Conservation (phyloP, 495 filamentous ascomycete genomes). For the Lepraria neglecta region DNA sequence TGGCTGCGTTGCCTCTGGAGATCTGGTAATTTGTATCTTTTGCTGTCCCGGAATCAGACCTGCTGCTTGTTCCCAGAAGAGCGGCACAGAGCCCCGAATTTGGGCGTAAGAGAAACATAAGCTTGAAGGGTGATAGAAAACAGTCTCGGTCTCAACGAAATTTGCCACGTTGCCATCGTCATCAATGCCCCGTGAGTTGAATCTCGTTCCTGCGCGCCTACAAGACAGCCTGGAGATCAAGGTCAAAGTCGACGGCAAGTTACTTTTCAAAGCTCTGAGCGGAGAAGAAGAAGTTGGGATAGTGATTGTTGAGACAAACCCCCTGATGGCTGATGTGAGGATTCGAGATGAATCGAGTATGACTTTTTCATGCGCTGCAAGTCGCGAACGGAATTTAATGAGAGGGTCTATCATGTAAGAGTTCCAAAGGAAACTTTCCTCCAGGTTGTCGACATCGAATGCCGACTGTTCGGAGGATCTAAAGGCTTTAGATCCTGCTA, state of each 20-base stretch:
- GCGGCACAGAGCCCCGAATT: slow-evolving; percentile 81
- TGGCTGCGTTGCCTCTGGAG: slow-evolving; percentile 83
- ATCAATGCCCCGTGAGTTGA: slow-evolving; percentile 93
- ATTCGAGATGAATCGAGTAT: slow-evolving; percentile 79
- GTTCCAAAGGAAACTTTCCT: slow-evolving; percentile 93
- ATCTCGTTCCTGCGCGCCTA: slow-evolving; percentile 84
- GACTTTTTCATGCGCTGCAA: slow-evolving; percentile 63
- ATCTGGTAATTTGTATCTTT: slow-evolving; percentile 86
- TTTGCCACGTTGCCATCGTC: slow-evolving; percentile 97
- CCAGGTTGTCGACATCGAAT: slow-evolving; percentile 76
- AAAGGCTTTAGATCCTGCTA: slow-evolving; percentile 19
- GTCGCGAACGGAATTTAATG: slow-evolving; percentile 74
- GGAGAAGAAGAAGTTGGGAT: slow-evolving; percentile 61
- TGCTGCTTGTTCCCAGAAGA: slow-evolving; percentile 94
- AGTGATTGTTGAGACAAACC: slow-evolving; percentile 77
- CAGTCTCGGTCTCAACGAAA: slow-evolving; percentile 66
- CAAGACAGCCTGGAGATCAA: slow-evolving; percentile 90
- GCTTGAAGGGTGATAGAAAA: slow-evolving; percentile 63
- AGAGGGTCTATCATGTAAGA: slow-evolving; percentile 94
- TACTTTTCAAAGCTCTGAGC: slow-evolving; percentile 36
- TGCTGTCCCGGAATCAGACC: slow-evolving; percentile 88
- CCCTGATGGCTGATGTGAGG: slow-evolving; percentile 87
- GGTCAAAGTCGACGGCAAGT: slow-evolving; percentile 76
- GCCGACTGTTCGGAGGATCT: slow-evolving; percentile 46
- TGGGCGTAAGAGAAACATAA: slow-evolving; percentile 92